Evolutionary conservation across 345 rosid genomes (phyloP).

Genomic region (Salix viminalis): DNA sequence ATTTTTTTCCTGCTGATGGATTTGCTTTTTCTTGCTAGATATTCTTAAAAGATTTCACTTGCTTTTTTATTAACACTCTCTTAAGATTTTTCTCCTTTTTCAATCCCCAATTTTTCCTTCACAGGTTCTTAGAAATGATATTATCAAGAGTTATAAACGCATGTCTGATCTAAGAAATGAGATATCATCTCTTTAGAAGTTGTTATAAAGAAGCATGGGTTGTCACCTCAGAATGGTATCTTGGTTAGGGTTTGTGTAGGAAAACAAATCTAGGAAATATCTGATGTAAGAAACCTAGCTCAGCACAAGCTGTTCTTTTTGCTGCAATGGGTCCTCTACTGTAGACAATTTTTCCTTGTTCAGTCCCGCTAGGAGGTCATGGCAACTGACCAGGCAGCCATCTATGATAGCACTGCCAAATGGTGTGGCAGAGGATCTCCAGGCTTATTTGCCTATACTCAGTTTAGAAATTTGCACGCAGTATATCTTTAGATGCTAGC

Average conservation of each 20-base stretch:
- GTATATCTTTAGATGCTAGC: background rate
- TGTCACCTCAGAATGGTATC: background rate
- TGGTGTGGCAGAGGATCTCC: background rate
- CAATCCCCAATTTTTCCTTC: slow-evolving; percentile 3
- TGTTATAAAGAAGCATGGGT: background rate
- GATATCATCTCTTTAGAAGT: slow-evolving; percentile 56
- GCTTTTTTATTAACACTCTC: background rate
- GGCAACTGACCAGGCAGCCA: background rate
- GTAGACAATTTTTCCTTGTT: background rate
- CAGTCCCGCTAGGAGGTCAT: background rate
- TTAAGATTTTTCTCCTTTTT: slow-evolving; percentile 1
- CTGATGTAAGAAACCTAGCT: background rate
- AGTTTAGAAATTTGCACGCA: background rate
- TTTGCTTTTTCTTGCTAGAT: background rate
- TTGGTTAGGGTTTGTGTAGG: background rate
- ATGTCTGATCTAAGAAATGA: slow-evolving; percentile 89
- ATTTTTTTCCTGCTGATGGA: background rate
- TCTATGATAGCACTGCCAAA: background rate
- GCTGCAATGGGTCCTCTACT: background rate
- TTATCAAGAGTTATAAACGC: slow-evolving; percentile 86
- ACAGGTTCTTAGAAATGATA: slow-evolving; percentile 88
- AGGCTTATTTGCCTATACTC: background rate
- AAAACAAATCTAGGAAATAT: too few relatives aligned
- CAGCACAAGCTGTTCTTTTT: background rate
- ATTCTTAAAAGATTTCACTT: background rate